Percentiles rank a stretch among this genome's conserved stretches.
These are phyloP conservation scores for Aspergillus versicolor DNA, from an alignment of 2,329 filamentous ascomycete genomes.

Conservation along the genomic window DNA sequence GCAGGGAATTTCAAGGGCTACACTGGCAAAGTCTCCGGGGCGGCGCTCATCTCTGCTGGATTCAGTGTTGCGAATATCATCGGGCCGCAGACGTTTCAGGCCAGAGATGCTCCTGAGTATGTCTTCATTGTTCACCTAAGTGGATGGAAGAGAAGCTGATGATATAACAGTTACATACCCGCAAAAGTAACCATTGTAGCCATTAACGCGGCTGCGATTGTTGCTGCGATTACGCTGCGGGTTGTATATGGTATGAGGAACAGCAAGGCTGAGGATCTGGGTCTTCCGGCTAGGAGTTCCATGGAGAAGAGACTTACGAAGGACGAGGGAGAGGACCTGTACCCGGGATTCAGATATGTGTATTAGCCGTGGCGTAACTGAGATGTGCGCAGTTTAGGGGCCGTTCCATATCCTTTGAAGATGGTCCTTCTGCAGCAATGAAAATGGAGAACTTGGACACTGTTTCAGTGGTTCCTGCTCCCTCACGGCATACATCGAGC, in stretches of 20 bases:
- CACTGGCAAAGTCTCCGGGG: constrained; percentile 45
- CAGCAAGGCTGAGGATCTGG: constrained; percentile 19
- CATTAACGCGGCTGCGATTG: constrained; percentile 29
- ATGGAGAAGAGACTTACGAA: constrained; percentile 20
- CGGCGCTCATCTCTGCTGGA: constrained; percentile 44
- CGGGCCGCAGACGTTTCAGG: constrained; percentile 46
- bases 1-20: constrained; percentile 50
- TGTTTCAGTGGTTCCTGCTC: too few species aligned
- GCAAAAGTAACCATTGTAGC: constrained; percentile 42
- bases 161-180: constrained; percentile 24
- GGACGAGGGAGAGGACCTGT: constrained; percentile 15
- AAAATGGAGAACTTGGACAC: too few species aligned
- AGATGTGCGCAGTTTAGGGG: too few species aligned
- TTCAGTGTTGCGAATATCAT: constrained; percentile 40
- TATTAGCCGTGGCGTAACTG: constrained; percentile 19
- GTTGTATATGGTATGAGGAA: constrained; percentile 30
- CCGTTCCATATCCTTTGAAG: too few species aligned
- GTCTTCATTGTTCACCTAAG: neutral
- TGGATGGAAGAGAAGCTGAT: neutral
- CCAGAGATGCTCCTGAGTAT: constrained; percentile 42
- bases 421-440: too few species aligned
- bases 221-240: constrained; percentile 25
- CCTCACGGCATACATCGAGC: too few species aligned
- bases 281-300: constrained; percentile 20
- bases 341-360: constrained; percentile 29